Conservation (phyloP, 2,329 filamentous ascomycete species). For the Arthroderma uncinatum region DNA sequence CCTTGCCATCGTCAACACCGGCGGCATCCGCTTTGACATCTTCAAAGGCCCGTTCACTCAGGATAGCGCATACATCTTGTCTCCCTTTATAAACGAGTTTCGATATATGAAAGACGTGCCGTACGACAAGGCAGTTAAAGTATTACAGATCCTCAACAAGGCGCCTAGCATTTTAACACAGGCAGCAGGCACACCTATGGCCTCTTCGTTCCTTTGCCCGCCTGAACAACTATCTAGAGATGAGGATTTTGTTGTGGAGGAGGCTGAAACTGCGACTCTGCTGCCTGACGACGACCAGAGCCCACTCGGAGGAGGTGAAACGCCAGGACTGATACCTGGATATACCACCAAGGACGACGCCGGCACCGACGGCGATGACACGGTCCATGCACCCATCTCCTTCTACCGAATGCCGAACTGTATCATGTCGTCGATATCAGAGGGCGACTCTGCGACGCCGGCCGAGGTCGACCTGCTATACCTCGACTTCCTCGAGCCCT, state of each 20-base stretch:
- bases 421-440: conserved; percentile 55
- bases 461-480: conserved; percentile 79
- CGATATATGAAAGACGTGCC: conserved; percentile 69
- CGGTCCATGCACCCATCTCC: conserved; percentile 61
- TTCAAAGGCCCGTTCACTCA: conserved; percentile 84
- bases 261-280: conserved; percentile 8
- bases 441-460: conserved; percentile 31
- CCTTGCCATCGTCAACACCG: conserved; percentile 74
- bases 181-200: conserved; percentile 14
- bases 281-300: conserved; percentile 5
- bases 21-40: conserved; percentile 87
- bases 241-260: conserved; percentile 17
- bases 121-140: conserved; percentile 58
- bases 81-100: conserved; percentile 75
- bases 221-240: conserved; percentile 34
- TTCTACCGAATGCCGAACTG: conserved; percentile 76
- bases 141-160: conserved; percentile 51
- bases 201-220: conserved; percentile 29
- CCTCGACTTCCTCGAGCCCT: conserved; percentile 79
- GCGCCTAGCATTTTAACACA: conserved; percentile 40
- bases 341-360: conserved; percentile 85
- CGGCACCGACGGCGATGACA: conserved; percentile 79
- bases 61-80: conserved; percentile 76
- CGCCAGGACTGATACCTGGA: conserved; percentile 47
- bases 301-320: conserved; percentile 7